A percentile compares a stretch with the other conserved stretches of the same genome.
Evolutionary conservation across 352 stramenopile genomes (phyloP).

Genomic region (Globisporangium apiculatum): DNA sequence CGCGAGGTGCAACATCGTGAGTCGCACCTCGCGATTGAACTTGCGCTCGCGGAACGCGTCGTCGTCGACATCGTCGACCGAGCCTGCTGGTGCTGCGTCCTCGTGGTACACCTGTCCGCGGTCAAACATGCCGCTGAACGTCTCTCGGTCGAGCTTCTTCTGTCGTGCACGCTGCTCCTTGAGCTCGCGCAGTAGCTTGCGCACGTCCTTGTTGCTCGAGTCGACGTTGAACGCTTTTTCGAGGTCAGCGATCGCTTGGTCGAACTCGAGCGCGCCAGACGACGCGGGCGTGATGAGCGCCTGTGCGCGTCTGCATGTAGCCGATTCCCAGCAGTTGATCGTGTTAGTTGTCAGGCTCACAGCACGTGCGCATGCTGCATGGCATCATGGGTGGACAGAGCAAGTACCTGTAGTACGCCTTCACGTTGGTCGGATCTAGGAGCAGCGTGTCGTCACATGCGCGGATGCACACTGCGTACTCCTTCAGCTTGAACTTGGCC

Average conservation of each 20-base stretch:
- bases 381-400: too few species aligned
- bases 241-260: conserved; percentile 62
- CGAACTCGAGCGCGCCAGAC: conserved; percentile 69
- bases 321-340: not conserved
- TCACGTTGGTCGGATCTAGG: conserved; percentile 58
- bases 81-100: conserved; percentile 4
- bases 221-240: conserved; percentile 61
- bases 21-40: conserved; percentile 44
- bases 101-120: conserved; percentile 57
- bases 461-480: conserved; percentile 46
- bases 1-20: not conserved
- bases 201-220: conserved; percentile 47
- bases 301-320: conserved; percentile 39
- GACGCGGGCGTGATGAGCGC: conserved; percentile 70
- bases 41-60: conserved; percentile 33
- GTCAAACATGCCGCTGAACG: conserved; percentile 82
- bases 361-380: not conserved
- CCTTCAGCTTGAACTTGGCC: conserved; percentile 73
- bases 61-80: conserved; percentile 11
- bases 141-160: conserved; percentile 56
- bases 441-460: conserved; percentile 68
- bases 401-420: conserved; percentile 62
- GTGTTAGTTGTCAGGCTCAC: not conserved
- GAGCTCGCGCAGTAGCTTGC: conserved; percentile 59
- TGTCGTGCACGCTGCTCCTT: conserved; percentile 62